phyloP scores from a whole-genome alignment of 768 basidiomycete genomes.

The Leucosporidium yakuticum region DNA sequence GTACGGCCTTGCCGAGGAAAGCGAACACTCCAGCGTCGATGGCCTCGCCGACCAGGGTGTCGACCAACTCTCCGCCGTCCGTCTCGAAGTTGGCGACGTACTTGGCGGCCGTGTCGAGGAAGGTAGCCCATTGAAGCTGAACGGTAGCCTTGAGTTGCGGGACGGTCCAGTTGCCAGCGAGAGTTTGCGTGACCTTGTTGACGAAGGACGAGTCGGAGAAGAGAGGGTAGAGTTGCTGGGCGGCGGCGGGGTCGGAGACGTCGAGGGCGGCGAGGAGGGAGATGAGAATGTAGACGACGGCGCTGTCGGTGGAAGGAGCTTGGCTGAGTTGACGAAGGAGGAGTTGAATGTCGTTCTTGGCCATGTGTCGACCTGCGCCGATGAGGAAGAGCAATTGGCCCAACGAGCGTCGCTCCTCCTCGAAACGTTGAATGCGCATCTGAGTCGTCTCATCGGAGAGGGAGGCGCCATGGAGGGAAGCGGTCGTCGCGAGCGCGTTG shows the following conservation, averaged over 20 bases:
- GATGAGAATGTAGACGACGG: conserved; percentile 60
- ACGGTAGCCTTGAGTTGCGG: conserved; percentile 62
- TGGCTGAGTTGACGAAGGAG: conserved; percentile 8
- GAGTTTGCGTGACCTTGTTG: conserved; percentile 15
- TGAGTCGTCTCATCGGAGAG: conserved; percentile 32
- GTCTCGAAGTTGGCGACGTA: conserved; percentile 60
- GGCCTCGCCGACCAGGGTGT: conserved; percentile 72
- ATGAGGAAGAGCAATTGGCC: conserved; percentile 35
- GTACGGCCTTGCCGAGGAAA: conserved; percentile 59
- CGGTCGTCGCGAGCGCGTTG: conserved; percentile 16
- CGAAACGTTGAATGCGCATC: conserved; percentile 13
- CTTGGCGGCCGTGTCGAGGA: conserved; percentile 69
- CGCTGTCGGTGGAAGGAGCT: conserved; percentile 59
- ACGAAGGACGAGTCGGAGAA: conserved; percentile 25
- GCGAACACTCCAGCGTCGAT: conserved; percentile 76
- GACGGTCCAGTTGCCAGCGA: conserved; percentile 39
- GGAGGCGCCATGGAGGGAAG: conserved; percentile 11
- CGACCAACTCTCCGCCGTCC: conserved; percentile 59
- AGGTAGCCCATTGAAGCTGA: conserved; percentile 81
- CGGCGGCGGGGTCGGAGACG: conserved; percentile 46
- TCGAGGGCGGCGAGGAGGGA: conserved; percentile 63
- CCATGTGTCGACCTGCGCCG: conserved; percentile 20
- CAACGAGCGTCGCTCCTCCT: conserved; percentile 33
- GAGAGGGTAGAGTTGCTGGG: conserved; percentile 26
- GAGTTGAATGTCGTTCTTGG: conserved; percentile 27